These are phyloP conservation scores for Persicaria maculosa DNA, from an alignment of 148 eudicot species.

Conservation along the genomic window DNA sequence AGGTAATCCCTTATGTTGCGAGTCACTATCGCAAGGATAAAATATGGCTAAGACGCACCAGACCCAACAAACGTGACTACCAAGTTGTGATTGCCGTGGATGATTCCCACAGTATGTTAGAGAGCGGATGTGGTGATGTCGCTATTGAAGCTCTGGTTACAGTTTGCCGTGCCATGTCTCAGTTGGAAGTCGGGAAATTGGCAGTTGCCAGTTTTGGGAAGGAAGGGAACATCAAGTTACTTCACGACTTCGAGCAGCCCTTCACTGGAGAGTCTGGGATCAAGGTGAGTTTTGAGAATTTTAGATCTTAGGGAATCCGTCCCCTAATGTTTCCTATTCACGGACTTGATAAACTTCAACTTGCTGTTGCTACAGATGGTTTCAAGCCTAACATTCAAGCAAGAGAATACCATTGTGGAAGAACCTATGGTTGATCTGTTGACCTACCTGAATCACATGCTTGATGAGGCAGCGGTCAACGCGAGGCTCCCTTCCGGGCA, in stretches of 20 bases:
- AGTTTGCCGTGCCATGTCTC: conserved; percentile 95
- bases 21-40: conserved; percentile 93
- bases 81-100: conserved; percentile 92
- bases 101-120: conserved; percentile 97
- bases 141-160: conserved; percentile 97
- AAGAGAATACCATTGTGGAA: conserved; percentile 72
- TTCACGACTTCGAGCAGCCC: conserved; percentile 86
- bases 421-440: conserved; percentile 81
- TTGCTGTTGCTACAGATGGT: conserved; percentile 50
- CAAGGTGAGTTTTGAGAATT: conserved; percentile 46
- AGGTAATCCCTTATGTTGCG: conserved; percentile 92
- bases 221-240: conserved; percentile 66
- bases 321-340: background rate
- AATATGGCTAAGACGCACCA: conserved; percentile 94
- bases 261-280: conserved; percentile 81
- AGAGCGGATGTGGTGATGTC: conserved; percentile 71
- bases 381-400: conserved; percentile 82
- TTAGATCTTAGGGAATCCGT: background rate
- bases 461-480: conserved; percentile 62
- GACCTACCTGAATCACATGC: conserved; percentile 59
- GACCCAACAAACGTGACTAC: conserved; percentile 89
- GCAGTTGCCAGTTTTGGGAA: conserved; percentile 93
- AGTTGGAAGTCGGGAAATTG: conserved; percentile 86
- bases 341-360: background rate
- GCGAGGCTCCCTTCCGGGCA: conserved; percentile 84